Evolutionary conservation across 2,329 filamentous ascomycete genomes (phyloP).

Genomic region (Fusarium setosum): DNA sequence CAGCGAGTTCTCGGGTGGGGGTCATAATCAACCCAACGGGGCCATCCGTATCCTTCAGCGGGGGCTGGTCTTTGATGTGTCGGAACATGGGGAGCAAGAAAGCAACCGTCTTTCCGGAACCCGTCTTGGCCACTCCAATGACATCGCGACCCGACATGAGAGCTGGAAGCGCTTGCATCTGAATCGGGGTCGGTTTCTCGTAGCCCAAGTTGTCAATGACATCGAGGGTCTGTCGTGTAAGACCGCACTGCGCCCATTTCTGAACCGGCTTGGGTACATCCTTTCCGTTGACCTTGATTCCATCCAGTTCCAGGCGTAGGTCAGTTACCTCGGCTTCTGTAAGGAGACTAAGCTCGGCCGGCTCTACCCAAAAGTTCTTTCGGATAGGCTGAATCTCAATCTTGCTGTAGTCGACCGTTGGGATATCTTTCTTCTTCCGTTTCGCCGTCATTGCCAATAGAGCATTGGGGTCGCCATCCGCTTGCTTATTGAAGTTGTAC

Average conservation of each 20-base stretch:
- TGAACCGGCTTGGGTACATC: conserved; percentile 93
- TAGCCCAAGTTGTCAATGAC: conserved; percentile 86
- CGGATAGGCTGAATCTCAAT: conserved; percentile 86
- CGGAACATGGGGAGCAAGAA: conserved; percentile 97
- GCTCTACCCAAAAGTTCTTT: conserved; percentile 96
- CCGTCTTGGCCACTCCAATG: conserved; percentile 96
- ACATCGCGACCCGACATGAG: conserved; percentile 97
- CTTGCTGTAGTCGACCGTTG: conserved; percentile 86
- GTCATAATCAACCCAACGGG: conserved; percentile 92
- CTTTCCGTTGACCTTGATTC: conserved; percentile 91
- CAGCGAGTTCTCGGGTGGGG: conserved; percentile 91
- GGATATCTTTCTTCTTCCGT: conserved; percentile 97
- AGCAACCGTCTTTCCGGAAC: conserved; percentile 96
- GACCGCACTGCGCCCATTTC: conserved; percentile 96
- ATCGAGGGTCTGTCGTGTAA: conserved; percentile 87
- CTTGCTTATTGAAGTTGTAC: conserved; percentile 63
- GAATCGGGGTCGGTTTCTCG: conserved; percentile 91
- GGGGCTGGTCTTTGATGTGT: conserved; percentile 93
- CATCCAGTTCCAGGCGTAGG: conserved; percentile 88
- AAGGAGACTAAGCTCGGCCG: conserved; percentile 83
- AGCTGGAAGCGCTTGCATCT: conserved; percentile 92
- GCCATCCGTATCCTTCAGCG: conserved; percentile 85
- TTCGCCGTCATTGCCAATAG: conserved; percentile 67
- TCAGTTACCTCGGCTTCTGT: conserved; percentile 86
- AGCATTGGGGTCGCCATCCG: conserved; percentile 58